These are phyloP conservation scores for Cyanodermella asteris DNA, from an alignment of 2,329 filamentous ascomycete species.

Conservation along the genomic window DNA sequence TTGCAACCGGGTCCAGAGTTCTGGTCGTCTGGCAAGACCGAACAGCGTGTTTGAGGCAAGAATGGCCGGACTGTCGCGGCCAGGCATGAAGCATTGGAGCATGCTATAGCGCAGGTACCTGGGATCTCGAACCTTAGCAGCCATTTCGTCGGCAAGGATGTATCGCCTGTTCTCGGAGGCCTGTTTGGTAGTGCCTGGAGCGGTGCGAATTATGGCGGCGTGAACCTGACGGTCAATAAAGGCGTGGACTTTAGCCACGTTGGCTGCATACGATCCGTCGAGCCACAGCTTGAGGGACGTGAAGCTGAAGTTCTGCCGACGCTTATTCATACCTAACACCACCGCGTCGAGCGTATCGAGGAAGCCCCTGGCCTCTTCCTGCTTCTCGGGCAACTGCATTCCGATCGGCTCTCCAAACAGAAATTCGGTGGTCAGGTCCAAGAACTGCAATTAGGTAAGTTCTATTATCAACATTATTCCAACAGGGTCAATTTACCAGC, in stretches of 20 bases:
- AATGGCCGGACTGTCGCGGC: conserved; percentile 1
- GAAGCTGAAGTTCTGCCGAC: no score
- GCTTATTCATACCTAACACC: no score
- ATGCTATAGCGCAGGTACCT: conserved; percentile 1
- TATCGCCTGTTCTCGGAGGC: conserved; percentile 26
- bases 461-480: no score
- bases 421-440: conserved; percentile 47
- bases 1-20: neutral
- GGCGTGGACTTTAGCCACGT: conserved; percentile 9
- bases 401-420: conserved; percentile 41
- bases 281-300: no score
- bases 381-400: no score
- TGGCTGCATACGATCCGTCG: no score
- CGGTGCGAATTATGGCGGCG: no score
- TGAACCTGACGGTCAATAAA: conserved; percentile 11
- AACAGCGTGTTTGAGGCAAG: conserved; percentile 1
- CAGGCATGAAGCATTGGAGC: conserved; percentile 2
- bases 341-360: no score
- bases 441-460: no score
- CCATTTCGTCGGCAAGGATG: conserved; percentile 61
- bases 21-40: conserved; percentile 1
- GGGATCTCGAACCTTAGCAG: conserved; percentile 39
- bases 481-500: no score
- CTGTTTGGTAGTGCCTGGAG: no score
- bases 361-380: no score